Evolutionary conservation across 164 flowering plant species (phyloP).

Genomic region (Akebia trifoliata): DNA sequence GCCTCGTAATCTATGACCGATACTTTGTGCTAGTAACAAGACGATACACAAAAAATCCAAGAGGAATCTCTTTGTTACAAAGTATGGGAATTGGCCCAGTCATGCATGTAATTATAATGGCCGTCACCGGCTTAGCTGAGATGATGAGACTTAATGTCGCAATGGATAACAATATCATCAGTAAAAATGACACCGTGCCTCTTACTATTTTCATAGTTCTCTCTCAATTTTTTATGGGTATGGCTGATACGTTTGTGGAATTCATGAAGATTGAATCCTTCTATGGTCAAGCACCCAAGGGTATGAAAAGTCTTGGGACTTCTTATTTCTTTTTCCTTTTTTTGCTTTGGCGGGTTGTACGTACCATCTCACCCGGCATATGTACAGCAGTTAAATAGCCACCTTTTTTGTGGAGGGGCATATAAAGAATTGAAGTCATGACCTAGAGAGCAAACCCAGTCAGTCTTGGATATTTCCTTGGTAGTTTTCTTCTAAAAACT

Average conservation of each 20-base stretch:
- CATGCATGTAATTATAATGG: too few relatives aligned
- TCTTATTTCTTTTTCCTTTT: neutral
- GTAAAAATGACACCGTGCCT: neutral
- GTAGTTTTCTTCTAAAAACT: too few relatives aligned
- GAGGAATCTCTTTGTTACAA: neutral
- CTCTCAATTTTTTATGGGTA: neutral
- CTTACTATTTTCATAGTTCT: neutral
- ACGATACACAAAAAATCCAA: neutral
- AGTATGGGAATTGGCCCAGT: neutral
- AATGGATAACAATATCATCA: neutral
- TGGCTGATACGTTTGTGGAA: neutral
- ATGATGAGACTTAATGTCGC: too few relatives aligned
- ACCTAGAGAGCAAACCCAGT: too few relatives aligned
- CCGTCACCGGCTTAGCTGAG: too few relatives aligned
- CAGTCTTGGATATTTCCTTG: too few relatives aligned
- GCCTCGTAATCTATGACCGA: neutral
- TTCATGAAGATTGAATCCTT: neutral
- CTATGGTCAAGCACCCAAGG: too few relatives aligned
- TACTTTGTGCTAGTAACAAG: neutral
- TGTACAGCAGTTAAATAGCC: too few relatives aligned
- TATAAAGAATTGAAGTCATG: too few relatives aligned
- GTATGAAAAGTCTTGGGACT: conserved; percentile 1
- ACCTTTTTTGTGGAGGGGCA: too few relatives aligned
- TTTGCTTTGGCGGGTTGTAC: too few relatives aligned
- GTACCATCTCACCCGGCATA: too few relatives aligned